phyloP scores from a whole-genome alignment of 192 early-diverging fungal genomes.

The Pilaira anomala region DNA sequence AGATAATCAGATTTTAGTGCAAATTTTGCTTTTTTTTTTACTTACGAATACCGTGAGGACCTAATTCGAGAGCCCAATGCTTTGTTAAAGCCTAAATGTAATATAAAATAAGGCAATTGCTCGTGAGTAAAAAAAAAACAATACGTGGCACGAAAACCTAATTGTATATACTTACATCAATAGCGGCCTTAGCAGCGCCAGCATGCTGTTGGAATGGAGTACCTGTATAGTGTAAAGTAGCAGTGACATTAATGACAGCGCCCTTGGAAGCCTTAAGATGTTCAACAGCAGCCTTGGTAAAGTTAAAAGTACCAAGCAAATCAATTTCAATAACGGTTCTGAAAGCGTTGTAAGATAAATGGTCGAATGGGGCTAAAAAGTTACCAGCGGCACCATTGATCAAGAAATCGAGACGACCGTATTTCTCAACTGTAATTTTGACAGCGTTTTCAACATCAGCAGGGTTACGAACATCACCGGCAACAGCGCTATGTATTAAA shows the following conservation, averaged over 20 bases:
- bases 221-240: conserved; percentile 64
- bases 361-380: conserved; percentile 64
- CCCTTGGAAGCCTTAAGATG: conserved; percentile 66
- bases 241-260: conserved; percentile 64
- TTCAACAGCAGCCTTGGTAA: conserved; percentile 65
- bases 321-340: conserved; percentile 62
- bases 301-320: conserved; percentile 68
- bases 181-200: conserved; percentile 36
- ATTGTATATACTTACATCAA: conserved; percentile 27
- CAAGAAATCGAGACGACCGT: conserved; percentile 59
- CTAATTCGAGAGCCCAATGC: conserved; percentile 69
- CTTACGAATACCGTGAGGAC: conserved; percentile 63
- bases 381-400: conserved; percentile 71
- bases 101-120: conserved; percentile 16
- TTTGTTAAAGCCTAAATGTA: conserved; percentile 55
- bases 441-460: conserved; percentile 58
- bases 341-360: conserved; percentile 70
- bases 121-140: conserved; percentile 8
- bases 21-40: neutral
- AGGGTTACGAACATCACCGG: conserved; percentile 64
- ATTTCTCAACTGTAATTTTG: conserved; percentile 54
- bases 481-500: conserved; percentile 33
- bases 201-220: conserved; percentile 42
- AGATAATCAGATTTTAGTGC: neutral
- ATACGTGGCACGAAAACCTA: too few species aligned